Evolutionary conservation across 306 rosid genomes (phyloP), one percentile per base, ranked within the genome.

Genomic region (Inga laurina): DNA sequence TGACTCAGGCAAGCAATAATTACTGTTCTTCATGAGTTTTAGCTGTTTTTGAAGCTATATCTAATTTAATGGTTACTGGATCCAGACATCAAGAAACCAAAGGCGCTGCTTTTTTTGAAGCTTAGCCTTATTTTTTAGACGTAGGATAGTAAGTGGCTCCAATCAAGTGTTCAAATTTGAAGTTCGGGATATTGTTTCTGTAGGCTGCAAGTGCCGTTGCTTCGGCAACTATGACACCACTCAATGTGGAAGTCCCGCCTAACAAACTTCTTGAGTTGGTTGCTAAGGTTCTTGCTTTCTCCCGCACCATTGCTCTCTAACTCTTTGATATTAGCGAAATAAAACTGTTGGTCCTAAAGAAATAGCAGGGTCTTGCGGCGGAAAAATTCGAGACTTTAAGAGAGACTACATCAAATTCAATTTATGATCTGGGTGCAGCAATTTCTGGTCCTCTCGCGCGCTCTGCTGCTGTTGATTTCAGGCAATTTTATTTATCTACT

Each of bases 151-250:
- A 8, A 80, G 56, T 71, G 24, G 35, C 75, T 44, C 21, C n/a
- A 71, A 8, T 41, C 22, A 48, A 59, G 30, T 5, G 54, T 73
- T 34, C 15, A 56, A 74, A 35, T 62, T 19, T 27, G 45, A 49
- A 9, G 35, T 21, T 72, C 30, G 51, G 57, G 35, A 19, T 69
- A 8, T 57, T 43, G 22, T 11, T 71, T 19, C n/a, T 66, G 51
- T 81, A 94, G 97, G 98, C 97, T 87, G 98, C 98, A 64, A 91
- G 85, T 83, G 93, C 90, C 6, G 98, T 88, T 82, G 98, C 98
- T 87, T 86, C 93, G 0, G 95, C 98, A 43, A 93, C 98, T 43
- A 91, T 90, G 97, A 93, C 95, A 69, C 93, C 98, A 0, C 76
- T 95, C 76, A 88, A 88, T 82, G 95, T 88, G 10, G 91, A 92